Percentiles rank a stretch among this genome's conserved stretches.
These are phyloP conservation scores for Boletus reticuloceps DNA, from an alignment of 768 basidiomycete genomes.

Conservation along the genomic window DNA sequence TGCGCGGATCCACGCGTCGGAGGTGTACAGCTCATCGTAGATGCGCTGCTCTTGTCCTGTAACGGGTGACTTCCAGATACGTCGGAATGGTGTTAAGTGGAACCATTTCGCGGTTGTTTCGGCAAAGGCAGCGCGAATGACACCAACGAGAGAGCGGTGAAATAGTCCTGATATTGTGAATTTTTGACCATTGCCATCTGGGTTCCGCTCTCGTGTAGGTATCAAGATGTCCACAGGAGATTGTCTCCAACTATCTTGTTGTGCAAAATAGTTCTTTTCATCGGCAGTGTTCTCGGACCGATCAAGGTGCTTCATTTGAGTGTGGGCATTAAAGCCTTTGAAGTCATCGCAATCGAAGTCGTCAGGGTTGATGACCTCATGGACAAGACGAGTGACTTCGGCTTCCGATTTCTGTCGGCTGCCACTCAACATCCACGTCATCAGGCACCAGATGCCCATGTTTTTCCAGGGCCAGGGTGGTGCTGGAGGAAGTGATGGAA, in stretches of 20 bases:
- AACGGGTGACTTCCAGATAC: constrained; percentile 13
- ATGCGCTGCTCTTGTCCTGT: constrained; percentile 10
- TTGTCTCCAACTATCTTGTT: constrained; percentile 11
- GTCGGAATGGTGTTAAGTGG: constrained; percentile 26
- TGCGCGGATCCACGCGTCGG: constrained; percentile 19
- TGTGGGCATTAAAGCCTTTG: too few relatives aligned
- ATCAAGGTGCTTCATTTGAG: too few relatives aligned
- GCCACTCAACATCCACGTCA: constrained; percentile 15
- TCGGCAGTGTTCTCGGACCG: too few relatives aligned
- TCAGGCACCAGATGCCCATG: constrained; percentile 9
- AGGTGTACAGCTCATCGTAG: constrained; percentile 25
- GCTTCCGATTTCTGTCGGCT: constrained; percentile 3
- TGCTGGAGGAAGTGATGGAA: not conserved
- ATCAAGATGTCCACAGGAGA: constrained; percentile 23
- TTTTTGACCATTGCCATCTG: constrained; percentile 5
- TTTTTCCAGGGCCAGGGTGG: constrained; percentile 15
- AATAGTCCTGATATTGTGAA: constrained; percentile 30
- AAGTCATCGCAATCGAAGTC: not conserved
- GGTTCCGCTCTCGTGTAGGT: constrained; percentile 24
- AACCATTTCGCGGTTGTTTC: constrained; percentile 12
- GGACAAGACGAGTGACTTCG: constrained; percentile 6
- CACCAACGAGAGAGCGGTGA: constrained; percentile 17
- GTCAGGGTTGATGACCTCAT: not conserved
- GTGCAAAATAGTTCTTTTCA: too few relatives aligned
- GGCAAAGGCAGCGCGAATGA: constrained; percentile 9